Evolutionary conservation across 495 filamentous ascomycete species (phyloP), one percentile per base, ranked within the genome.

Genomic region (Aspergillus diversus): DNA sequence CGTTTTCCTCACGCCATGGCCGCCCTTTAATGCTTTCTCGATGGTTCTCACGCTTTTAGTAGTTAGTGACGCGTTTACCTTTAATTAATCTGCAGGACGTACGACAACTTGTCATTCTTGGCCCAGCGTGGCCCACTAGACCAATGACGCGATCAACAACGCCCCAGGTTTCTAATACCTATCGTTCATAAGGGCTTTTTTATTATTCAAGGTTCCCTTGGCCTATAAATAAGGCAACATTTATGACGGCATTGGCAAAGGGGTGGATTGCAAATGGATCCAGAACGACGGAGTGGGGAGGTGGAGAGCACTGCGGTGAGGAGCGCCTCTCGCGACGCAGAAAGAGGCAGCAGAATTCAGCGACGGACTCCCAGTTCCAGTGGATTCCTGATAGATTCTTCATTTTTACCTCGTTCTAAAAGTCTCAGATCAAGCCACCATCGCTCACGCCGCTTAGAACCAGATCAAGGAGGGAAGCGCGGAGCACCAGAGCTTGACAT

Each of bases 351-450:
- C 54, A 63, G 63, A 12, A 54, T 61, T 11, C 72, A 73, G 47
- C 66, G 76, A 7, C 72, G 75, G 62, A 73, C 72, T 7, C 73
- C 72, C 48, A 77, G 65, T 66, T 80, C 80, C 2, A 69, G 80
- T 55, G 75, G 80, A 15, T 84, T 84, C 34, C 60, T 84, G 32
- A 58, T 84, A 37, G 80, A 81, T 55, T 75, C 77, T 5, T 63
- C 67, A 8, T 71, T 71, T 21, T 16, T 78, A 12, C 77, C 75
- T 32, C 69, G 70, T 11, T 66, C 77, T 7, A 74, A 62, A 37
- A 71, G 69, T 50, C 61, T 71, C 8, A 66, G 69, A 39, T 61
- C 70, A 3, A 66, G 63, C 54, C 64, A 71, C 32, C 68, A 77
- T 35, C 70, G 63, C 31, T 37, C 68, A 34, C 68, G 62, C 27